These are phyloP conservation scores for Zarea fungicola DNA, from an alignment of 2,329 filamentous ascomycete genomes.

Conservation along the genomic window DNA sequence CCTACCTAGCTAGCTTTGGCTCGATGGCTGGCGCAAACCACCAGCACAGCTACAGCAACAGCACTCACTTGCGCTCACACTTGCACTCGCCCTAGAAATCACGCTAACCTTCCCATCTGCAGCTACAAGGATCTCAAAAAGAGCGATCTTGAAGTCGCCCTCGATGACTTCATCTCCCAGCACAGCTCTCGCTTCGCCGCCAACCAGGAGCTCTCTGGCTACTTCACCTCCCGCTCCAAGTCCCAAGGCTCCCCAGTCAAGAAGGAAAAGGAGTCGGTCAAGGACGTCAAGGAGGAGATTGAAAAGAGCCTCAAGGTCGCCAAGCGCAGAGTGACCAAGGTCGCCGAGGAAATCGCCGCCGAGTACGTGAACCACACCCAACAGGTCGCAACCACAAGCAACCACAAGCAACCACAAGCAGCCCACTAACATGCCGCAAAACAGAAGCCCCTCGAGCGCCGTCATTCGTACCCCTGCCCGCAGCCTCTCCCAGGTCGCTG, in stretches of 20 bases:
- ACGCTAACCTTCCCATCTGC: slow-evolving; percentile 12
- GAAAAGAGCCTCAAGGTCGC: slow-evolving; percentile 39
- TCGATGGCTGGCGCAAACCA: not conserved
- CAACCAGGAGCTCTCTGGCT: slow-evolving; percentile 62
- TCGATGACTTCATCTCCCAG: slow-evolving; percentile 67
- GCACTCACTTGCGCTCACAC: not conserved
- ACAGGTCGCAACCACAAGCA: not conserved
- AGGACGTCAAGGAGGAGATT: slow-evolving; percentile 31
- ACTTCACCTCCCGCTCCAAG: slow-evolving; percentile 65
- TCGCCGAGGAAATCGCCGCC: slow-evolving; percentile 39
- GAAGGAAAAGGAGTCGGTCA: slow-evolving; percentile 40
- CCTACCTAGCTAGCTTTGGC: too few relatives aligned
- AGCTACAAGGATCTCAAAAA: slow-evolving; percentile 72
- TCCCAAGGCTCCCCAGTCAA: slow-evolving; percentile 57
- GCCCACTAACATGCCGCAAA: not conserved
- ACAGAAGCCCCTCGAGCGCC: slow-evolving; percentile 35
- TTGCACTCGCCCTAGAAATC: slow-evolving; percentile 3
- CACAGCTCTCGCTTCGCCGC: slow-evolving; percentile 61
- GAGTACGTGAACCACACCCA: slow-evolving; percentile 38
- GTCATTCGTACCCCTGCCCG: slow-evolving; percentile 46
- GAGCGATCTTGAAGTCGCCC: slow-evolving; percentile 67
- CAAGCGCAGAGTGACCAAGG: slow-evolving; percentile 41
- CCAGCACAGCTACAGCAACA: not conserved
- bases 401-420: too few relatives aligned
- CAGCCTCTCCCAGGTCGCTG: slow-evolving; percentile 46